Evolutionary conservation across 1,284 basidiomycete species (phyloP), one percentile per base, ranked within the genome.

Genomic region (Trametes versicolor): DNA sequence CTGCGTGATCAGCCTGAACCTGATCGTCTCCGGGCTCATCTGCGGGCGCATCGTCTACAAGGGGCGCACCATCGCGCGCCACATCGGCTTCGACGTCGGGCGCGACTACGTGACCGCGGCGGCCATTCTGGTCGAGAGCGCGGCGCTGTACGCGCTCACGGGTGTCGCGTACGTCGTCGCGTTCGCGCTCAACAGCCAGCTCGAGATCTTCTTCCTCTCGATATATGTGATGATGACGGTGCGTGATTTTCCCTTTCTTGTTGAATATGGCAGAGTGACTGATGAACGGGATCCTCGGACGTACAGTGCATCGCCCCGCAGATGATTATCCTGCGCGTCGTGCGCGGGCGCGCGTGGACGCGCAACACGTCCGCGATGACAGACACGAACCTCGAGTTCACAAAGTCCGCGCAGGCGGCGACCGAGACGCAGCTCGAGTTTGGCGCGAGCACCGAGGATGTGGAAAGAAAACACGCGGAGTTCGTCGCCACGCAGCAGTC

Each of bases 251-350:
- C 36, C 1, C 25, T 53, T 37, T 0, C n/a, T 2, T 17, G 21
- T 29, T 27, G 10, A 13, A 15, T 36, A 19, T n/a, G 43, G 4
- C n/a, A n/a, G 29, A 17, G 19, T 29, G 29, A 12, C 27, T 21
- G 17, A n/a, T n/a, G 17, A 15, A 25, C 37, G 15, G 29, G 19
- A 27, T n/a, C 17, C 21, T 19, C 36, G 50, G n/a, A 17, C 10
- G 19, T 19, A 1, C 68, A 78, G 77, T 73, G 67, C 37, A 61
- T 79, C 19, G 71, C 77, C 6, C 78, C 77, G 5, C 76, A 77
- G 64, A 68, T 78, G 39, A 76, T 79, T 55, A 75, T 79, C 27
- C 65, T 76, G n/a, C 74, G 78, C 1, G 70, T 78, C 2, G 70
- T 76, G 2, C 70, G 70, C 65, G 77, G 77, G n/a, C 66, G 62